Percentiles rank a stretch among this genome's conserved stretches.
Evolutionary conservation across 257 asterid species (phyloP).

Genomic region (Echites panduratus): DNA sequence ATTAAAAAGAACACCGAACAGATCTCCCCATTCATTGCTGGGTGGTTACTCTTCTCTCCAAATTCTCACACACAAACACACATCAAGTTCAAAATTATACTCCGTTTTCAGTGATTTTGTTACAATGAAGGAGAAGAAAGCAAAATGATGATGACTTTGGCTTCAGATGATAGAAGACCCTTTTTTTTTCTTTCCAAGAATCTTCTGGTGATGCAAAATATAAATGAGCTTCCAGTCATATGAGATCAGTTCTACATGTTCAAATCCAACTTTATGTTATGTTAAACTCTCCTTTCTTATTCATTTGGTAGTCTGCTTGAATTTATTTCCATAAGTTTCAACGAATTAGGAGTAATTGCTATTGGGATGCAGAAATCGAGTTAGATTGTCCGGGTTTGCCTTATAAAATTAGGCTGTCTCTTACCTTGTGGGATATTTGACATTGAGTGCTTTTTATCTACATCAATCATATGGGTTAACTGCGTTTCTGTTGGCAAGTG

Average conservation of each 20-base stretch:
- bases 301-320: neutral
- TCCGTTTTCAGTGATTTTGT: neutral
- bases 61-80: neutral
- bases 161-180: slow-evolving; percentile 70
- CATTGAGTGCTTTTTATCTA: neutral
- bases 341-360: neutral
- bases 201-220: too few relatives aligned
- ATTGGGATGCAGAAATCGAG: neutral
- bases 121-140: neutral
- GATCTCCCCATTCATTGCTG: neutral
- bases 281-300: too few relatives aligned
- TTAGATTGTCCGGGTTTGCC: neutral
- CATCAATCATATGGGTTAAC: neutral
- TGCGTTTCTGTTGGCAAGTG: neutral
- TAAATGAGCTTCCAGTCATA: neutral
- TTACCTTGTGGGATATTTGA: neutral
- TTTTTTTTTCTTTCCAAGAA: too few relatives aligned
- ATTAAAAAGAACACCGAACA: neutral
- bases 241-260: neutral
- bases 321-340: neutral
- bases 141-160: slow-evolving; percentile 18
- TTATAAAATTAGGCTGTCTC: neutral
- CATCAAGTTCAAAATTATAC: too few relatives aligned
- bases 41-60: neutral
- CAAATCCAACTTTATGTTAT: neutral